Evolutionary conservation across 1,284 basidiomycete genomes (phyloP), one percentile per base, ranked within the genome.

Genomic region (Ganoderma meredithae): DNA sequence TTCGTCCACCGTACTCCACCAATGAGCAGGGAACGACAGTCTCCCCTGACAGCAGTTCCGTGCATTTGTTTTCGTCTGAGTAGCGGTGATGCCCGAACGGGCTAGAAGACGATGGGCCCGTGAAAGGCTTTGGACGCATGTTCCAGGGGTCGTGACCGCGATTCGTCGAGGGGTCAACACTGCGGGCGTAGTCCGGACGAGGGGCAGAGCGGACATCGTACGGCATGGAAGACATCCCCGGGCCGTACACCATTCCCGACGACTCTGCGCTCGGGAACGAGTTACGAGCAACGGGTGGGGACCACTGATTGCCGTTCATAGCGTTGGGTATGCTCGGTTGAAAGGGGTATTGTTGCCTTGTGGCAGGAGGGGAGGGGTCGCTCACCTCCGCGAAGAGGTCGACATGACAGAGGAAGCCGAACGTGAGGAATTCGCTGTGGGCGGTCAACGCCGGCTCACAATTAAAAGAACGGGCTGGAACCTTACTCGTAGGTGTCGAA

Each of bases 11-110:
- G 74, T 88, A 84, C 64, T 91, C 88, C n/a, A 92, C 83, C 53
- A 82, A 80, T 15, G 84, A 81, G 0, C 88, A 88, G 68, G 91
- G 88, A 17, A 90, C 87, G 73, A 92, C 90, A 0, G 88, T 90
- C 1, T 85, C 85, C 0, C 90, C 90, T 1, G 88, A 88, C 3
- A 92, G 80, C 1, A 85, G 79, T 0, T 80, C 76, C 0, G 90
- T 92, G 73, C 83, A 82, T 64, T 87, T 90, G 25, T 19, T 41
- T 12, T 66, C 44, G 0, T 60, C 63, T 19, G 56, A 25, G 53
- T 31, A 44, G 47, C 6, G 41, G 22, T 15, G 36, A 25, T 60
- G 58, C 58, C 39, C 58, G 13, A 62, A 43, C 39, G n/a, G 60
- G 60, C 10, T 25, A 47, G 31, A 17, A 12, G 17, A 27, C 19